A percentile compares a stretch with the other conserved stretches of the same genome.
phyloP scores from a whole-genome alignment of 139 green algal species.

The Ettlia oleoabundans region DNA sequence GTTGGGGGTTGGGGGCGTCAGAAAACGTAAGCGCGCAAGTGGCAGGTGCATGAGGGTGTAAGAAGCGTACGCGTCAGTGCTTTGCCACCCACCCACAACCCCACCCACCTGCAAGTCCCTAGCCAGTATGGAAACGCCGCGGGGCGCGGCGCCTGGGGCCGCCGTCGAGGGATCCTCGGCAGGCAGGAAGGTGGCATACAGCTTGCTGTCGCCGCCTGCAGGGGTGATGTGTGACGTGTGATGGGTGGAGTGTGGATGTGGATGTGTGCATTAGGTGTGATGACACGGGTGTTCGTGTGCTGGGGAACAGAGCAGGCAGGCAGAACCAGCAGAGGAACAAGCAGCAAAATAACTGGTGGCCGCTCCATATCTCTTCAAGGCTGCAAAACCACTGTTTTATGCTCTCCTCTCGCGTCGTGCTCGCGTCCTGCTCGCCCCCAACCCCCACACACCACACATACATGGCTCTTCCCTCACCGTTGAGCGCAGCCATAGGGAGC shows the following conservation, averaged over 20 bases:
- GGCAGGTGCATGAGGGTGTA: too few species aligned
- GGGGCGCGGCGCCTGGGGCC: conserved; percentile 38
- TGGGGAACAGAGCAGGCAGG: too few species aligned
- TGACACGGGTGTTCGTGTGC: too few species aligned
- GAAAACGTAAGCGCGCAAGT: conserved; percentile 41
- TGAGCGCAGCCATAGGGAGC: conserved; percentile 87
- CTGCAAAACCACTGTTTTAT: too few species aligned
- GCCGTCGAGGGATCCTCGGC: conserved; percentile 36
- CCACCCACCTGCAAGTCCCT: conserved; percentile 78
- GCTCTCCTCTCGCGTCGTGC: too few species aligned
- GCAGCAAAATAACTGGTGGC: too few species aligned
- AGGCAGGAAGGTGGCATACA: conserved; percentile 87
- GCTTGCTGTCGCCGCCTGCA: conserved; percentile 55
- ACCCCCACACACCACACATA: background rate
- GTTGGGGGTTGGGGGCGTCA: conserved; percentile 65
- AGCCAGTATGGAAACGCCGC: conserved; percentile 85
- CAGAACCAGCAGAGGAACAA: background rate
- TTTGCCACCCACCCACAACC: background rate
- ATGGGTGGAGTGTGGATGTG: too few species aligned
- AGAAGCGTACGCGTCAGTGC: conserved; percentile 6
- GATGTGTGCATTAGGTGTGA: too few species aligned
- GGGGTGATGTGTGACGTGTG: too few species aligned
- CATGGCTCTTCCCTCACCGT: conserved; percentile 47
- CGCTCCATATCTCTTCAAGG: background rate
- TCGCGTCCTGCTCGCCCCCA: background rate